Base-by-base conservation (phyloP, 331 rosid species). In the Erythrophleum ivorense region DNA sequence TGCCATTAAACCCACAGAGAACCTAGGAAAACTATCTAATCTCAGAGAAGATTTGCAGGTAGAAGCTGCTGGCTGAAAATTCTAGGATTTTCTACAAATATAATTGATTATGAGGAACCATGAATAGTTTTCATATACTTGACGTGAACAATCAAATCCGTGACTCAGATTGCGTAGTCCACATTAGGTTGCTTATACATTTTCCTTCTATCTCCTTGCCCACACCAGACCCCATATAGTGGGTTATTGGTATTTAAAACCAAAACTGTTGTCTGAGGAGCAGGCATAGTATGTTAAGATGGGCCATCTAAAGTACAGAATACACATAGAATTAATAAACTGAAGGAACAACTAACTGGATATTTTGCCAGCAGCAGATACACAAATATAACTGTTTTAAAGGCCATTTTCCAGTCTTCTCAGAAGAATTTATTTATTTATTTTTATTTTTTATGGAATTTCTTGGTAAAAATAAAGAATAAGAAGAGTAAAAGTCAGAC, bases 61-160 rank as follows among this genome's bases (percentile, higher is more conserved):
- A 72, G 74, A 71, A 80, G 62, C 72, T 12, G 34, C 71, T 59
- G 29, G 65, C 73, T 33, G 31, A 54, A 67, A 78, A 67, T 67
- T 40, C 21, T 46, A 53, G 34, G 57, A 40, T 16, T 54, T 41
- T 24, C 36, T 80, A 24, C n/a, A 11, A 58, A 62, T 72, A 16
- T 24, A 49, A 72, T 19, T 50, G 58, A 40, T 43, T 13, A 38
- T 1, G 40, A 53, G 82, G 76, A 78, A 16, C 31, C 45, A 18
- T 67, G 63, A 76, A 45, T 15, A n/a, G 21, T 53, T 64, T 55
- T 33, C 76, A 38, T 24, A 71, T 46, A 48, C 45, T 64, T 4
- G 6, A 70, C 65, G 71, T 34, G 13, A 18, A 66, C 4, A 16
- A 21, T 67, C 16, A 68, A 43, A 43, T 18, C 29, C 16, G 12